Percentiles rank a stretch among this genome's conserved stretches.
Conservation (phyloP, 1,284 basidiomycete species). For the Thecaphora thlaspeos region DNA sequence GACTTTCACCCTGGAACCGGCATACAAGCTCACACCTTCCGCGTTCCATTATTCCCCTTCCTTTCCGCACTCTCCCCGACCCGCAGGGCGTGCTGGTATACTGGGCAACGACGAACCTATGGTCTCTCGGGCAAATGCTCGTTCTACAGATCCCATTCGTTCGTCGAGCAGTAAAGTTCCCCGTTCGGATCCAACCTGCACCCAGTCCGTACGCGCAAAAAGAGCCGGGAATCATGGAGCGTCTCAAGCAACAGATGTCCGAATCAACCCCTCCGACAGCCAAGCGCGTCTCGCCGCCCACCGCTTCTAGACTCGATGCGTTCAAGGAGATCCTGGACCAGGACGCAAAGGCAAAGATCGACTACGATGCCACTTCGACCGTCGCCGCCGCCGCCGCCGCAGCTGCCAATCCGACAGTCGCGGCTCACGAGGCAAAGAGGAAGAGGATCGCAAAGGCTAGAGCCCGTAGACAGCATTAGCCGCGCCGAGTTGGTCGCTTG, state of each 20-base stretch:
- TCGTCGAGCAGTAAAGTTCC: conserved; percentile 28
- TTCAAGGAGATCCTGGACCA: conserved; percentile 32
- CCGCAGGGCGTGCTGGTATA: conserved; percentile 68
- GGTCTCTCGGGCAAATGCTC: conserved; percentile 63
- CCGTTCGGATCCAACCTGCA: conserved; percentile 32
- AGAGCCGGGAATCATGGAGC: conserved; percentile 26
- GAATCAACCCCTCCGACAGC: conserved; percentile 2
- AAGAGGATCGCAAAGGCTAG: too few relatives aligned
- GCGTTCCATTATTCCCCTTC: neutral
- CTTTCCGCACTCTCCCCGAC: conserved; percentile 6
- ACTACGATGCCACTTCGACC: conserved; percentile 8
- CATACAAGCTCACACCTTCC: too few relatives aligned
- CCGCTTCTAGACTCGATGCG: conserved; percentile 13
- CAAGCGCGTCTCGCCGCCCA: conserved; percentile 1
- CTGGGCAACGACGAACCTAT: conserved; percentile 63
- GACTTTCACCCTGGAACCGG: too few relatives aligned
- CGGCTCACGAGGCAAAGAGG: too few relatives aligned
- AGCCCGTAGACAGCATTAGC: too few relatives aligned
- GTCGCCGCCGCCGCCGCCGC: conserved; percentile 1
- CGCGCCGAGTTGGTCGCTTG: too few relatives aligned
- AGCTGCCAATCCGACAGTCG: too few relatives aligned
- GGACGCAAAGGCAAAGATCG: conserved; percentile 1
- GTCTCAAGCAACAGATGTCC: conserved; percentile 11
- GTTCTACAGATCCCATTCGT: conserved; percentile 35
- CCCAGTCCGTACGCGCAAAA: conserved; percentile 30